These are phyloP conservation scores for Saccharomycopsis selenospora DNA, from an alignment of 805 yeast species.

Conservation along the genomic window DNA sequence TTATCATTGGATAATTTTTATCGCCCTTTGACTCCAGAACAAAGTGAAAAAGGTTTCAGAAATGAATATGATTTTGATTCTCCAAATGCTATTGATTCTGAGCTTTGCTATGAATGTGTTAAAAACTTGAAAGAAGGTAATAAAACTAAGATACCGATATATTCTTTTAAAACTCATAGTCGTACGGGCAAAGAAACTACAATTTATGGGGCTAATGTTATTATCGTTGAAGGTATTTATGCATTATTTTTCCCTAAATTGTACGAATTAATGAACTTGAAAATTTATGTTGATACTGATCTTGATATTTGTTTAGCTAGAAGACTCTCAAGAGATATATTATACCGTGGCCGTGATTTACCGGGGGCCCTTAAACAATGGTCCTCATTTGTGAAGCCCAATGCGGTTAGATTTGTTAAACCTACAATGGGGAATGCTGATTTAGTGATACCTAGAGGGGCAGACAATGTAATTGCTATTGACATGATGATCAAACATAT, in stretches of 20 bases:
- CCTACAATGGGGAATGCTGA: constrained; percentile 80
- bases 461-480: constrained; percentile 64
- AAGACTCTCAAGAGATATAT: constrained; percentile 78
- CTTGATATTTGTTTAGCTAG: constrained; percentile 88
- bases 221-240: constrained; percentile 86
- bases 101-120: constrained; percentile 57
- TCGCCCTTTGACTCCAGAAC: constrained; percentile 58
- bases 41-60: constrained; percentile 54
- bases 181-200: constrained; percentile 57
- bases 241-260: constrained; percentile 68
- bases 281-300: constrained; percentile 89
- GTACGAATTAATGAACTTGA: constrained; percentile 71
- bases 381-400: constrained; percentile 88
- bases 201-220: constrained; percentile 89
- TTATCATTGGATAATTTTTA: constrained; percentile 89
- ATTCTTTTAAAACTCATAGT: constrained; percentile 58
- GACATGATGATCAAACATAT: constrained; percentile 74
- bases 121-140: constrained; percentile 62
- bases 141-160: constrained; percentile 57
- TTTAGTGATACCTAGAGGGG: constrained; percentile 83
- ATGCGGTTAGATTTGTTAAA: constrained; percentile 64
- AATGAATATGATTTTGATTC: constrained; percentile 80
- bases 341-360: constrained; percentile 79
- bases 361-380: constrained; percentile 81
- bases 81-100: constrained; percentile 80